A percentile compares a stretch with the other conserved stretches of the same genome.
phyloP scores from a whole-genome alignment of 495 filamentous ascomycete species.

The Trichoderma asperelloides region DNA sequence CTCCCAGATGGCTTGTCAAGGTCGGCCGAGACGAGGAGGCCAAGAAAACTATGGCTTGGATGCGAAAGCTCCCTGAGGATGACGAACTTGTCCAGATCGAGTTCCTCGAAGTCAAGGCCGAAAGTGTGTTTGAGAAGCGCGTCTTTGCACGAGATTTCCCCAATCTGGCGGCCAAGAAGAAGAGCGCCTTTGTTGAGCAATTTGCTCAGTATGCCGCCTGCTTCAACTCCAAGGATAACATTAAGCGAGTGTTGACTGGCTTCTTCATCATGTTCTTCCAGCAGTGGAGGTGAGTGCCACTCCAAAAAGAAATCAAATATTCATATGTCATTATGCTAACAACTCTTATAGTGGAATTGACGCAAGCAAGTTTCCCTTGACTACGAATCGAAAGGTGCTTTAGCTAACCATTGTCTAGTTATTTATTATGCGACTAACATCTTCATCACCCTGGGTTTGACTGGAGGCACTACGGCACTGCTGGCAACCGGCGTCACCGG shows the following conservation, averaged over 20 bases:
- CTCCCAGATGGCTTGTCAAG: constrained; percentile 56
- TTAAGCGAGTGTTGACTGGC: constrained; percentile 56
- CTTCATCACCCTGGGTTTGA: constrained; percentile 45
- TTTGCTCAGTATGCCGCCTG: constrained; percentile 16
- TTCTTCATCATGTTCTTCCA: constrained; percentile 46
- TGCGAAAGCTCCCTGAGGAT: constrained; percentile 25
- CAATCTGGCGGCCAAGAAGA: constrained; percentile 47
- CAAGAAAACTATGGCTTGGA: constrained; percentile 13
- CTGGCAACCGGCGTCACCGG: constrained; percentile 28
- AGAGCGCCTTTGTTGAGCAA: constrained; percentile 42
- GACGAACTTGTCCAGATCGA: constrained; percentile 48
- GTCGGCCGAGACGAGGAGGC: constrained; percentile 53
- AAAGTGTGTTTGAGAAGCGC: constrained; percentile 43
- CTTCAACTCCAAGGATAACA: constrained; percentile 21
- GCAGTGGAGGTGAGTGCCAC: constrained; percentile 32
- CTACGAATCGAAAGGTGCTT: not conserved
- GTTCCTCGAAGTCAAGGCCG: constrained; percentile 50
- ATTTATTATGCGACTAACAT: constrained; percentile 30
- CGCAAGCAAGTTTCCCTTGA: constrained; percentile 9
- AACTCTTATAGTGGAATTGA: constrained; percentile 21
- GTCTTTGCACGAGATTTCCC: constrained; percentile 29
- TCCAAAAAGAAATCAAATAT: not conserved
- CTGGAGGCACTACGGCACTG: constrained; percentile 51
- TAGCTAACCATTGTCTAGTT: not conserved
- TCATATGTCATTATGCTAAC: not conserved